Base-by-base conservation (phyloP, 2,329 filamentous ascomycete genomes). In the Clathrospora elynae region DNA sequence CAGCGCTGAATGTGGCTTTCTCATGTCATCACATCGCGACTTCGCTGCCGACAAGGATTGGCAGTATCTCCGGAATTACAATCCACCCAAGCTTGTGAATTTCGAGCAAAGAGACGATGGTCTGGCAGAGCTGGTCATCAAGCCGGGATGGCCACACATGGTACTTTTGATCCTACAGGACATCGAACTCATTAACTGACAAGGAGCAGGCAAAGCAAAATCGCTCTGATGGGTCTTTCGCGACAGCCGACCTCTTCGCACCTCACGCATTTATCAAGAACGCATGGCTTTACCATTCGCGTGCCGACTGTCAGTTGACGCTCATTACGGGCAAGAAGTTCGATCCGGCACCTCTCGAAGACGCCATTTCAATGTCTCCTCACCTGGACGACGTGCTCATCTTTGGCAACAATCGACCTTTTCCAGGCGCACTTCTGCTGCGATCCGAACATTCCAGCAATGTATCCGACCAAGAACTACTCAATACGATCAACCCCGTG, bases 321-420 rank as follows among this genome's bases (percentile, higher is more conserved):
- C 72, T 87, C 3, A 70, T 80, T 7, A 87, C 83, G 5, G 84
- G 84, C 2, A 86, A 86, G 70, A 87, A 87, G 53, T 85, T 87
- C 46, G 82, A 86, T 52, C 83, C 84, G 1, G 77, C 78, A 2
- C 78, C 80, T 0, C 61, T 86, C 3, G 84, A 87, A 61, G 77
- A 75, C 2, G 73, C 72, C 0, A 75, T 86, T 4, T 64, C 74
- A 1, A 70, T 75, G 1, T 75, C 74, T 0, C 51, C 63, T 2
- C 18, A 76, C 1, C 53, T 86, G 0, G 61, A 70, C 2, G 82
- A 85, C 42, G 78, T 78, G 0, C 64, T 86, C 14, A 74, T 87
- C 7, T 85, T 87, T 55, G 84, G 84, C 0, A 76, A 77, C n/a
- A 78, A 77, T 0, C 68, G 67, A 39, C 74, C 78, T 1, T 81